Percentiles rank a stretch among this genome's conserved stretches.
Conservation (phyloP, 169 alveolate genomes). For the Eimeria tenella region DNA sequence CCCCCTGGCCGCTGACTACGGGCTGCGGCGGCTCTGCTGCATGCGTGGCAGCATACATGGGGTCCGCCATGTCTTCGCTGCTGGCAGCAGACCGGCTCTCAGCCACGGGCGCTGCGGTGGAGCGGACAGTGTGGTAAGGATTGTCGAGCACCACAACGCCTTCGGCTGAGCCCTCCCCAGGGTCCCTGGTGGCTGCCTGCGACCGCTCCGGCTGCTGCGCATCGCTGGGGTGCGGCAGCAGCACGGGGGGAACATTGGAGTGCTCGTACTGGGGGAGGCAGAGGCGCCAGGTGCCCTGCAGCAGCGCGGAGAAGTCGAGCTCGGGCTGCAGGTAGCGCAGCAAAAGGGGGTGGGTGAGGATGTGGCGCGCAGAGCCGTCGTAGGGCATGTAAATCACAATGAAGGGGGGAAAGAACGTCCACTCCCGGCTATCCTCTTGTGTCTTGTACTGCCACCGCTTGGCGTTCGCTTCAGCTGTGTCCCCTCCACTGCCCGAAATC, state of each 20-base stretch:
- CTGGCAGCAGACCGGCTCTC: not conserved
- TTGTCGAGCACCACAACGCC: slow-evolving; percentile 16
- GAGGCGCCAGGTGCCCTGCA: slow-evolving; percentile 56
- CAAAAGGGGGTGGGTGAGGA: slow-evolving; percentile 31
- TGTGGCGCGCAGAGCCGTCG: slow-evolving; percentile 37
- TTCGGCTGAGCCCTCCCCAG: slow-evolving; percentile 14
- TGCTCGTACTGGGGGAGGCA: slow-evolving; percentile 41
- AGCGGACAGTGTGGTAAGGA: not conserved
- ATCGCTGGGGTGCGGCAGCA: slow-evolving; percentile 65
- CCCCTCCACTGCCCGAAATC: not conserved
- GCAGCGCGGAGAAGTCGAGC: slow-evolving; percentile 62
- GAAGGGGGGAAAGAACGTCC: slow-evolving; percentile 74
- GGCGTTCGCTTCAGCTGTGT: not conserved
- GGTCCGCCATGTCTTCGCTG: slow-evolving; percentile 34
- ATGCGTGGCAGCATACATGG: not conserved
- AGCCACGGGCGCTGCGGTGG: not conserved
- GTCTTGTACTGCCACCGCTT: slow-evolving; percentile 71
- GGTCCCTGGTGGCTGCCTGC: not conserved
- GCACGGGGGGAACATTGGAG: slow-evolving; percentile 37
- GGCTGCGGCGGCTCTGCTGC: slow-evolving; percentile 51
- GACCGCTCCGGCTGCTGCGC: not conserved
- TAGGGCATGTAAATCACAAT: slow-evolving; percentile 62
- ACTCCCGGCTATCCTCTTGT: slow-evolving; percentile 63
- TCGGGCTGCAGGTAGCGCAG: slow-evolving; percentile 77
- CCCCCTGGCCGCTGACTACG: not conserved